A percentile compares a stretch with the other conserved stretches of the same genome.
phyloP scores from a whole-genome alignment of 805 yeast species.

The Saccharomycopsis javanensis region DNA sequence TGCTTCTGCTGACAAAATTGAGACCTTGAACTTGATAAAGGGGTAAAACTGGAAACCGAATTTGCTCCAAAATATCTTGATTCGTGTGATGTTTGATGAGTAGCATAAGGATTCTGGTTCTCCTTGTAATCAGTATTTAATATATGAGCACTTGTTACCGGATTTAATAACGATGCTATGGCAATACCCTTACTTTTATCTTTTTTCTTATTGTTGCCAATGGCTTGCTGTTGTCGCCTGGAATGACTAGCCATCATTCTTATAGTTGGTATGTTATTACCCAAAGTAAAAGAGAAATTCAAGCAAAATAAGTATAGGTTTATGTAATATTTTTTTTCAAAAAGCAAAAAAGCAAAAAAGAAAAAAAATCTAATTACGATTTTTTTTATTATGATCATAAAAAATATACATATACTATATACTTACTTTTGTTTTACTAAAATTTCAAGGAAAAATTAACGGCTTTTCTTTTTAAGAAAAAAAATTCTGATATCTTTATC shows the following conservation, averaged over 20 bases:
- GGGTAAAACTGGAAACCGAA: not conserved
- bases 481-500: too few species aligned
- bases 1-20: not conserved
- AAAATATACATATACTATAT: too few species aligned
- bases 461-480: not conserved
- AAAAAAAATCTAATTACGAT: too few species aligned
- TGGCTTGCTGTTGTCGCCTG: not conserved
- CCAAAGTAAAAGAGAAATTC: too few species aligned
- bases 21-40: not conserved
- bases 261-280: too few species aligned
- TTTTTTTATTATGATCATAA: too few species aligned
- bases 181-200: not conserved
- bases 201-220: not conserved
- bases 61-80: not conserved
- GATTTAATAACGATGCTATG: not conserved
- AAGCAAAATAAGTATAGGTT: too few species aligned
- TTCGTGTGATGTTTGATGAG: not conserved
- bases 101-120: not conserved
- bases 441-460: not conserved
- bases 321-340: too few species aligned
- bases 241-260: not conserved
- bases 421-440: not conserved
- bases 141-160: not conserved
- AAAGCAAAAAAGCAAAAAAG: too few species aligned
- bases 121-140: not conserved